Base-by-base conservation (phyloP, 1,284 basidiomycete species). In the Cutaneotrichosporon cavernicola region DNA sequence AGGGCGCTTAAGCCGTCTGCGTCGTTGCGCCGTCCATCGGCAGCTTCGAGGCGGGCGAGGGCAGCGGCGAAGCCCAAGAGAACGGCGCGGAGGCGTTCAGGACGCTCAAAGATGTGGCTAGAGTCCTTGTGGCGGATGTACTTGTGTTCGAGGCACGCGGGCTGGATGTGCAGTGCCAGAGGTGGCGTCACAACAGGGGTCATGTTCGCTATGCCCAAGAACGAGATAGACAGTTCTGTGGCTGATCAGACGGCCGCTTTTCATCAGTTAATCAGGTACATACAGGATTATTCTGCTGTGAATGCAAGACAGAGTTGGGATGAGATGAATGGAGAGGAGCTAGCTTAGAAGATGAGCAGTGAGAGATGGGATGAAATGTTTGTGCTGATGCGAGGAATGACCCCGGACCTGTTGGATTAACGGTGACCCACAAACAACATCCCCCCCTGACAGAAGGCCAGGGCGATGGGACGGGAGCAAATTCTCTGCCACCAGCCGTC, bases 41-140 rank as follows among this genome's bases (percentile, higher is more conserved):
- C 69, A 60, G 84, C 83, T 71, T 91, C 89, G 6, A 94, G 80
- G 46, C 88, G 85, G 14, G 91, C 85, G 31, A 90, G 83, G 0
- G 89, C 90, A 4, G 89, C 89, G 2, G 91, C 85, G 6, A 95
- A 83, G 1, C 93, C 93, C 9, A 90, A 73, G 64, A 88, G 87
- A 53, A 95, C 86, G 0, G 92, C 92, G 53, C 88, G 85, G 16
- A 97, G 81, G n/a, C 93, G 86, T 77, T 95, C 90, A 0, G 92
- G 93, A n/a, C 91, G 85, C 76, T 97, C 93, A 22, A 93, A 87
- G 64, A 95, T 88, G 61, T 84, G 82, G 0, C 89, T 90, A 1
- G 84, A 83, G 71, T 91, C 88, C 61, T 85, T 81, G 14, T 88
- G 87, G 18, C 92, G 88, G 64, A 92, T 91, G 74, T 87, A 95